Base-by-base conservation (phyloP, 2,329 filamentous ascomycete species). In the Beauveria bassiana region DNA sequence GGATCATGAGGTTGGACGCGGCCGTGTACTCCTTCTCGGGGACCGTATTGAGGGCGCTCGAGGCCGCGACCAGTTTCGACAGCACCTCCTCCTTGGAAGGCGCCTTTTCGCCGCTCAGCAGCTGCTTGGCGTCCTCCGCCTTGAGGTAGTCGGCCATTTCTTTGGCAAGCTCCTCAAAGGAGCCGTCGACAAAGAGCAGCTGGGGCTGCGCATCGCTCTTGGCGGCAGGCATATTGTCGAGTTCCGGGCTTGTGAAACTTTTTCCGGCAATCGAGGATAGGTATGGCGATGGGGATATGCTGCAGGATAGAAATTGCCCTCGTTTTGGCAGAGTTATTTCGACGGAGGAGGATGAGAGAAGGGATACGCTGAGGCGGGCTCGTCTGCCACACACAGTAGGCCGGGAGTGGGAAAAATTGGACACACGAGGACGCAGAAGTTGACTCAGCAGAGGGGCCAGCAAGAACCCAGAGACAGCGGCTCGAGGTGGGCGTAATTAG, bases 1-100 rank as follows among this genome's bases (percentile, higher is more conserved):
- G 91, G 72, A 98, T 88, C 74, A 99, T 88, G 69, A 98, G 88
- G 79, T 99, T 98, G 80, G 97, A 97, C 64, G 93, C 91, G 63
- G 93, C 89, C 64, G 91, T 93, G 75, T 97, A 95, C 77, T 98
- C 93, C 84, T 95, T 96, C 83, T 99, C 95, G 63, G 93, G 91
- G 61, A 92, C 90, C 65, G 84, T 83, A 77, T 93, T 96, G 73
- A 99, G 81, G 56, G 83, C 84, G 59, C 83, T 77, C 59, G 91
- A 91, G 62, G 90, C 89, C 67, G 87, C 86, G 64, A 98, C 90
- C 66, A 99, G 82, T 82, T 92, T 93, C 81, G 93, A 89, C 62
- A 99, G 83, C 51, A 91, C 87, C 67, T 96, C 92, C 68, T 96
- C 91, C 79, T 92, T 91, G 59, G 74, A 68, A 20, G 70, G 68